Base-by-base conservation (phyloP, 2,329 filamentous ascomycete species). In the Beauveria brongniartii region DNA sequence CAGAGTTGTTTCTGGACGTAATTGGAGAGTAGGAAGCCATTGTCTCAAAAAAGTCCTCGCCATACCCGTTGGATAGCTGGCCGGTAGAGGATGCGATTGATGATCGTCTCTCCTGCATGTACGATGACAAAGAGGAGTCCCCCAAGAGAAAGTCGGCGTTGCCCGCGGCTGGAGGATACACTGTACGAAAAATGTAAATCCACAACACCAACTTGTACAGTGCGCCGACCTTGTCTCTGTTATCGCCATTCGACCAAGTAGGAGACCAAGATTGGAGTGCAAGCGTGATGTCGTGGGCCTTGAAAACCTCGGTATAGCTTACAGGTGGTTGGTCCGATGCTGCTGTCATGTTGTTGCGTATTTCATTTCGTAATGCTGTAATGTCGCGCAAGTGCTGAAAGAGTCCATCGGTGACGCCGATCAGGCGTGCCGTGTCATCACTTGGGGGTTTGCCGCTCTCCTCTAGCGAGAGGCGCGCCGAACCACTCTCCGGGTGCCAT, bases 391-490 rank as follows among this genome's bases (percentile, higher is more conserved):
- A 86, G 69, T 89, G 87, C 40, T 83, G 81, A 69, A 96, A 92
- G 2, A 96, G 78, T 1, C 90, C 90, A 68, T 96, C 91, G 46
- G 89, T 85, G 28, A 96, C 87, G 24, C 92, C 92, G 6, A 96
- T 78, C 5, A 96, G 78, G n/a, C 82, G 78, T 5, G 81, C 77
- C 0, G 78, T 74, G 20, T 80, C 72, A 30, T 81, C 77, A 3
- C 24, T 14, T 22, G 48, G 44, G 9, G 30, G 48, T 74, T 69
- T 1, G 73, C 65, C 44, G 73, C 64, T 2, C 47, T 77, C 73
- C 56, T 79, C 75, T 0, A 73, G 72, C n/a, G 74, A 74, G 9
- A 79, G 68, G 8, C 73, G 74, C 16, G 68, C 69, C 26, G 69
- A 72, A 48, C 67, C 68, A 22, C 69, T 71, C 63, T 73, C 75